A percentile compares a stretch with the other conserved stretches of the same genome.
Conservation (phyloP, 2,329 filamentous ascomycete species). For the Penicillium sp. region DNA sequence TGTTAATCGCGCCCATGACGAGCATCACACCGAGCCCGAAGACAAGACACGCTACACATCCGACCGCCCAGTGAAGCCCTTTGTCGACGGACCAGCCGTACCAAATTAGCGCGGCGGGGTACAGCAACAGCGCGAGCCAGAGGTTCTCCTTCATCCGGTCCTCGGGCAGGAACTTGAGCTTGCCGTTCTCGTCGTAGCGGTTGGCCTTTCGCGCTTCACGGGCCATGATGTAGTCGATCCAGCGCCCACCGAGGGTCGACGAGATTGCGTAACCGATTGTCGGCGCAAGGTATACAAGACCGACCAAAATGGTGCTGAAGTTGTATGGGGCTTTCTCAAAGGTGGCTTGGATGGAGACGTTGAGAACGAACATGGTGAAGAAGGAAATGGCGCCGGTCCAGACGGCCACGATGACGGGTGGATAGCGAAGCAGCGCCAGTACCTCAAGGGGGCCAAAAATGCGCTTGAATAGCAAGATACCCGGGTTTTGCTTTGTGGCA, state of each 20-base stretch:
- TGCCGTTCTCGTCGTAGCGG: not conserved
- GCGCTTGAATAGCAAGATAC: not conserved
- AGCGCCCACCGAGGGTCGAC: not conserved
- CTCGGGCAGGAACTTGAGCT: not conserved
- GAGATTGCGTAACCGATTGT: not conserved
- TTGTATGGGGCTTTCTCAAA: not conserved
- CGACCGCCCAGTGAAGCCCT: not conserved
- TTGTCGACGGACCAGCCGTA: not conserved
- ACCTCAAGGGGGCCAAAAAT: not conserved
- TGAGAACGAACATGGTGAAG: not conserved
- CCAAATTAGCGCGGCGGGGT: not conserved
- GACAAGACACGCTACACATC: not conserved
- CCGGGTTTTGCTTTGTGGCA: not conserved
- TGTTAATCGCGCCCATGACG: not conserved
- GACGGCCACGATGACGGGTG: not conserved
- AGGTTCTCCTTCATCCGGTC: not conserved
- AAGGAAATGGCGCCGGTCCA: not conserved
- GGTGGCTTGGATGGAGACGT: not conserved
- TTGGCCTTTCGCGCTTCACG: not conserved
- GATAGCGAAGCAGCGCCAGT: not conserved
- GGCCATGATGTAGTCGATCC: constrained; percentile 3
- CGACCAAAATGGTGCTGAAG: not conserved
- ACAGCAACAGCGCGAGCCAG: not conserved
- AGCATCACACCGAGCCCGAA: not conserved
- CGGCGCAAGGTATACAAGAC: not conserved